These are phyloP conservation scores for Coemansia sp. DNA, from an alignment of 192 early-diverging fungal genomes.

Conservation along the genomic window DNA sequence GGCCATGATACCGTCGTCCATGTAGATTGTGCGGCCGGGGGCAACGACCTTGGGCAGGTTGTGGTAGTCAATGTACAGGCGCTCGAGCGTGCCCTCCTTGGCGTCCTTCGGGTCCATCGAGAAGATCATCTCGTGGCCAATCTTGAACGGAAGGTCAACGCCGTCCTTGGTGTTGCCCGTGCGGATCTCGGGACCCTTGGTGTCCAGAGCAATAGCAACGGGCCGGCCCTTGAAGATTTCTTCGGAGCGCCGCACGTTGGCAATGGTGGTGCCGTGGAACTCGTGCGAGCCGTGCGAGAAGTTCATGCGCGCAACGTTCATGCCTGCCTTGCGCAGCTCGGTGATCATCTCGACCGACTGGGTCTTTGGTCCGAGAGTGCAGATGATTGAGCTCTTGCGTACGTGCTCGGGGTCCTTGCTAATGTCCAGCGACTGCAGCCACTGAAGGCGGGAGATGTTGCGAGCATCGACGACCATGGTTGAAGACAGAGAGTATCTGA, in stretches of 20 bases:
- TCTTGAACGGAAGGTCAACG: constrained; percentile 66
- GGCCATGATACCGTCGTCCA: constrained; percentile 95
- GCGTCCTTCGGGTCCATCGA: constrained; percentile 63
- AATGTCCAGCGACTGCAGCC: constrained; percentile 67
- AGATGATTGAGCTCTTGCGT: constrained; percentile 81
- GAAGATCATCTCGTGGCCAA: constrained; percentile 79
- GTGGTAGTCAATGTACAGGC: constrained; percentile 79
- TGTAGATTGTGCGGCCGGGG: constrained; percentile 72
- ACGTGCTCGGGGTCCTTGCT: constrained; percentile 54
- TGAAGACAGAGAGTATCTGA: background rate
- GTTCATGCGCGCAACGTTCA: constrained; percentile 84
- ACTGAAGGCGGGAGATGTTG: constrained; percentile 67
- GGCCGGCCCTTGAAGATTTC: constrained; percentile 46
- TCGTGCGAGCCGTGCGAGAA: constrained; percentile 69
- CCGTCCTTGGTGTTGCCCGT: constrained; percentile 78
- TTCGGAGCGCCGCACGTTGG: constrained; percentile 62
- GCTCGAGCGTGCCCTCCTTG: constrained; percentile 59
- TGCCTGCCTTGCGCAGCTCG: constrained; percentile 66
- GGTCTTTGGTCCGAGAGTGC: constrained; percentile 78
- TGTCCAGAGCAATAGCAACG: constrained; percentile 75
- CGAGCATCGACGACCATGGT: constrained; percentile 45
- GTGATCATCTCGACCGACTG: constrained; percentile 70
- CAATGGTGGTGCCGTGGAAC: constrained; percentile 70
- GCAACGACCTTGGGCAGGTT: constrained; percentile 75
- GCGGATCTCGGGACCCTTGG: constrained; percentile 87